Conservation (phyloP, 2,329 filamentous ascomycete species). For the Grosmannia clavigera region DNA sequence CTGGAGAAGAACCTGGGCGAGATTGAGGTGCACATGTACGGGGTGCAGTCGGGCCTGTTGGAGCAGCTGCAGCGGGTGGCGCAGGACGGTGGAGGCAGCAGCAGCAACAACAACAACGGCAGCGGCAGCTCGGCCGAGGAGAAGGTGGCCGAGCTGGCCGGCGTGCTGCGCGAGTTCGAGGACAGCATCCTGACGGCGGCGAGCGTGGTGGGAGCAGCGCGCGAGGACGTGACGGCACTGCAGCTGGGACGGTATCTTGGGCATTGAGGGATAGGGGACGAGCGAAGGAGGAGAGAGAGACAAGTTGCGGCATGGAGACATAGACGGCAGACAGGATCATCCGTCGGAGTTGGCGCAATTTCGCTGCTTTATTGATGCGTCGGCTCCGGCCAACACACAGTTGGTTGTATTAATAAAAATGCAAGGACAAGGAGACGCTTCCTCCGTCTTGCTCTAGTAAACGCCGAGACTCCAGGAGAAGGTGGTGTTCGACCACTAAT, state of each 20-base stretch:
- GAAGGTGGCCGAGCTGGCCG: conserved; percentile 38
- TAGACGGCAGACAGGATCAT: too few species aligned
- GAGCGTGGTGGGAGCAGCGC: conserved; percentile 42
- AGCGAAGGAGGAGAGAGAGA: too few species aligned
- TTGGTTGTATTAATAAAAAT: too few species aligned
- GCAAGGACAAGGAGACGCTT: neutral
- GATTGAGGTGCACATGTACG: conserved; percentile 52
- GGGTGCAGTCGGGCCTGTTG: conserved; percentile 47
- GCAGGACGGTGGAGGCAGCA: conserved; percentile 11
- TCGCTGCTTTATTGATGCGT: too few species aligned
- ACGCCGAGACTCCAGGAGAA: neutral
- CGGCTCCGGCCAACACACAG: too few species aligned
- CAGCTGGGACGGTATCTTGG: conserved; percentile 36
- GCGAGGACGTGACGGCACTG: conserved; percentile 48
- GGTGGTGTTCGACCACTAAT: conserved; percentile 1
- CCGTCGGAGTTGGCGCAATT: too few species aligned
- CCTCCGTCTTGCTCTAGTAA: neutral
- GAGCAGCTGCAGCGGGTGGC: conserved; percentile 43
- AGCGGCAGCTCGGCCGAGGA: conserved; percentile 27
- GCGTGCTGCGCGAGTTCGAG: conserved; percentile 52
- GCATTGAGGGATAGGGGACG: conserved; percentile 1
- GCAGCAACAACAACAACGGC: conserved; percentile 7
- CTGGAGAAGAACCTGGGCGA: conserved; percentile 49
- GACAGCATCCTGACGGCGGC: conserved; percentile 52
- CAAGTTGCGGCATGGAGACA: neutral